phyloP scores from a whole-genome alignment of 2,329 filamentous ascomycete species.

The Keithomyces neogunnii region DNA sequence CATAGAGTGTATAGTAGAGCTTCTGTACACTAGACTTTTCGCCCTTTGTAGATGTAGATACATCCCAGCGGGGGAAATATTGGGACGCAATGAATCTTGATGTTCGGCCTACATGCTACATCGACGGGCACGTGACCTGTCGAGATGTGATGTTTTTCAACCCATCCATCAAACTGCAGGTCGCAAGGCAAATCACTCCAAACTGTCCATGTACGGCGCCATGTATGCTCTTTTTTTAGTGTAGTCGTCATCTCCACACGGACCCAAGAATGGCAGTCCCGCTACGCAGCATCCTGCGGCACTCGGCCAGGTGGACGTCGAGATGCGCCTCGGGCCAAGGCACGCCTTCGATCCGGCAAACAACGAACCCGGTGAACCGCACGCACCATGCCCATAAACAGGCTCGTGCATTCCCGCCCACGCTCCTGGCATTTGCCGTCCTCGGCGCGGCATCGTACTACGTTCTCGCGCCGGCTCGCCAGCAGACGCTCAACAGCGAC shows the following conservation, averaged over 20 bases:
- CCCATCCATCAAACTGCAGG: too few species aligned
- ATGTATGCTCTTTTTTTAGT: too few species aligned
- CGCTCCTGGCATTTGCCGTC: slow-evolving; percentile 14
- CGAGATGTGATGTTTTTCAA: neutral
- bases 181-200: neutral
- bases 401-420: slow-evolving; percentile 15
- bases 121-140: neutral
- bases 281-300: neutral
- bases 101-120: neutral
- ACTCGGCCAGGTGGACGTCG: neutral
- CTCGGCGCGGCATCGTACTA: slow-evolving; percentile 19
- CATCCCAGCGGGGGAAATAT: too few species aligned
- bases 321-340: neutral
- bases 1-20: neutral
- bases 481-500: slow-evolving; percentile 42
- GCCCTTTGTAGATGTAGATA: neutral
- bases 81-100: neutral
- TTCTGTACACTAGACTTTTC: neutral
- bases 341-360: neutral
- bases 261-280: neutral
- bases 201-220: neutral
- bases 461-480: slow-evolving; percentile 14
- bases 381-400: slow-evolving; percentile 1
- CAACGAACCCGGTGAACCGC: neutral
- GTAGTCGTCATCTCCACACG: neutral